Evolutionary conservation across 2,329 filamentous ascomycete genomes (phyloP), one percentile per base, ranked within the genome.

Genomic region (Colletotrichum costaricense): DNA sequence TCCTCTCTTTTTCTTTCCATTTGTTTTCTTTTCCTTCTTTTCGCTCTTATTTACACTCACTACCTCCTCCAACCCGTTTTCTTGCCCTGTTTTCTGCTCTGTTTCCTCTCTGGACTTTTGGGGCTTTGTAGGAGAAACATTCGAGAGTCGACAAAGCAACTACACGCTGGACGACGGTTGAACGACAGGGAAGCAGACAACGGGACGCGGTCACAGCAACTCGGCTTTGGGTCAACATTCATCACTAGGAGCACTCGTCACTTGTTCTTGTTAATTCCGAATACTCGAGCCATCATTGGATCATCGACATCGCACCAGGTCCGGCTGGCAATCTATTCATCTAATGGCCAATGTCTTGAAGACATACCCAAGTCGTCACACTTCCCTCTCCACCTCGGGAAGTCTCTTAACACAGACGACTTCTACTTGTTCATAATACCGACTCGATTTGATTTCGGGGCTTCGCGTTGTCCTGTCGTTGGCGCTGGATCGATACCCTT

Each of bases 331-430:
- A 35, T 62, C 49, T 57, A 9, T 24, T 42, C 55, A 60, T 58
- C 72, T 74, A 67, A 74, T 74, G 72, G 72, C 72, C 62, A 56
- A 72, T 59, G 63, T 55, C 42, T 68, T 59, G 57, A 5, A 49
- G 49, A 28, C 63, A 72, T 55, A 52, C 30, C 57, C 46, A 38
- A 74, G 63, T 59, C 58, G 57, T 67, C 30, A 60, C 49, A 70
- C 57, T 72, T 63, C 63, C 72, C 58, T 46, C 14, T 22, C 30
- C 57, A 38, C 57, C 28, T n/a, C 54, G 57, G 72, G 68, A 74
- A 63, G 70, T 24, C 38, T 68, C 30, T 30, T 63, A n/a, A 26
- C 22, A 14, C 52, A 58, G 67, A 35, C 70, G 56, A 57, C 60
- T 57, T 16, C 26, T 26, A 26, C 58, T 24, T 11, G 28, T 28